Evolutionary conservation across 2,329 filamentous ascomycete genomes (phyloP), one percentile per base, ranked within the genome.

Genomic region (Metarhizium album): DNA sequence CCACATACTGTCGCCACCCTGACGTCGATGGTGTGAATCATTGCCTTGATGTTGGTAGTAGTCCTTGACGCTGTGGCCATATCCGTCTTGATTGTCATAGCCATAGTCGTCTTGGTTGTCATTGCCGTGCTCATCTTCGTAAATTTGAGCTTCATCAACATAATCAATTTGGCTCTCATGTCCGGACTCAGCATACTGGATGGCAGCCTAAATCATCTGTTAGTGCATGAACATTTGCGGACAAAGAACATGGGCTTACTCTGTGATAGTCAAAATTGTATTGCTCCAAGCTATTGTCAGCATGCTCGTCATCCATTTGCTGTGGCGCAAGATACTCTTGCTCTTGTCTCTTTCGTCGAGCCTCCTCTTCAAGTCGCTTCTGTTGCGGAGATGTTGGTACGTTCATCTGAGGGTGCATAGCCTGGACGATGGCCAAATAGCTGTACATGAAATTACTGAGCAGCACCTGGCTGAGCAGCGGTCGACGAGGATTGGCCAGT

Each of bases 371-470:
- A 48, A 79, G 67, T 48, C 74, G 73, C 62, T 80, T 80, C 63
- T 86, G 83, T 60, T 90, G 89, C 35, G 86, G 83, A 16, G 86
- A 90, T 35, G 86, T 80, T n/a, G 88, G 88, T 42, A 95, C 84
- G 61, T 94, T 87, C 70, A 96, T 87, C 63, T 95, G 88, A 42
- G 93, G 93, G 67, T 98, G 93, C 88, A 96, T 96, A 62, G 94
- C 90, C 70, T 98, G 93, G 45, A 98, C 93, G 67, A 97, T 98
- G 55, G 93, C 93, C 57, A 98, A 79, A 66, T 98, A 98, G 52
- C 90, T 93, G 71, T 98, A 98, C 93, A 98, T 98, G 69, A 98
- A 98, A 67, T 98, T 98, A 70, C 90, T 96, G 58, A 98, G 79
- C 53, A 98, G 75, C 22, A 98, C 93, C 67, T 98, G 93, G 53